Conservation (phyloP, 192 early-diverging fungal species). For the Umbelopsis sp. region DNA sequence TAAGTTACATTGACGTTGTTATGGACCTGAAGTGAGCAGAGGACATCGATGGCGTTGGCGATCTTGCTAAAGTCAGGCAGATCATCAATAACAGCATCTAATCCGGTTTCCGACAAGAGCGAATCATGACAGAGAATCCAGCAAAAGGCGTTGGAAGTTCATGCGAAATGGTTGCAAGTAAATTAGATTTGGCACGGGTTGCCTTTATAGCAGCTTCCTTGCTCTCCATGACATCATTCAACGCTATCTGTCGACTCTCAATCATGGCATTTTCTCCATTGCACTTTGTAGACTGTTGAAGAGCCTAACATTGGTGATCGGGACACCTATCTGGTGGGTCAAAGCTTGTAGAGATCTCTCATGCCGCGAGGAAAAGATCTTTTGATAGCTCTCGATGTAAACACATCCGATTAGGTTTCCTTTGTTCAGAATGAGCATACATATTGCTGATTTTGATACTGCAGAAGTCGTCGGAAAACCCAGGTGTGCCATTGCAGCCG, state of each 20-base stretch:
- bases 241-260: constrained; percentile 32
- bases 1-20: constrained; percentile 56
- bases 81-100: constrained; percentile 55
- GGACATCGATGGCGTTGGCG: constrained; percentile 59
- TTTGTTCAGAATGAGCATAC: constrained; percentile 51
- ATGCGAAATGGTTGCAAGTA: constrained; percentile 79
- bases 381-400: constrained; percentile 49
- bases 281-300: constrained; percentile 48
- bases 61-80: constrained; percentile 60
- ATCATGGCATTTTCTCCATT: constrained; percentile 39
- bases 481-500: background rate
- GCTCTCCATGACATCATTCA: constrained; percentile 32
- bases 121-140: constrained; percentile 59
- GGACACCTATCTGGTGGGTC: constrained; percentile 50
- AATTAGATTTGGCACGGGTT: constrained; percentile 54
- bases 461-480: constrained; percentile 23
- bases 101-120: constrained; percentile 44
- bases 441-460: constrained; percentile 43
- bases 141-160: constrained; percentile 73
- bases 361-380: constrained; percentile 26
- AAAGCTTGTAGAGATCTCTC: constrained; percentile 44
- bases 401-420: constrained; percentile 43
- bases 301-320: constrained; percentile 49
- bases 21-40: constrained; percentile 52
- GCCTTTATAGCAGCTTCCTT: constrained; percentile 39